These are phyloP conservation scores for Blastobotrys proliferans DNA, from an alignment of 1,139 yeast species.

Conservation along the genomic window DNA sequence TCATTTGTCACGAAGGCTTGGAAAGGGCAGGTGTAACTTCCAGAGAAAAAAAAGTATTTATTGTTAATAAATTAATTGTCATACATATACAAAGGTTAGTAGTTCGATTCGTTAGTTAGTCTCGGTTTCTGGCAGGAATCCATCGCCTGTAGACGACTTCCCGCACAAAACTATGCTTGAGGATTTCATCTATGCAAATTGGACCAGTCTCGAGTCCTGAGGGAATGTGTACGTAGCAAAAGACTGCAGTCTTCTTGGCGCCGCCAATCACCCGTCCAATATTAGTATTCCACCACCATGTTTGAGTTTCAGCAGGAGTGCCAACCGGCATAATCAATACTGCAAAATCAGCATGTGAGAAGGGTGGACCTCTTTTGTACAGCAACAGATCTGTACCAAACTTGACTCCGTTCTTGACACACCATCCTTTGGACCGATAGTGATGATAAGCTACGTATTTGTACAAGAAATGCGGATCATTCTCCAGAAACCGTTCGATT, in stretches of 20 bases:
- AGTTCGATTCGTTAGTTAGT: constrained; percentile 37
- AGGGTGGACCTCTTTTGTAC: constrained; percentile 91
- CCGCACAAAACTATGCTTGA: constrained; percentile 35
- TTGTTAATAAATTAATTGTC: not conserved
- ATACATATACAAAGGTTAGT: not conserved
- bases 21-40: constrained; percentile 38
- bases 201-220: constrained; percentile 14
- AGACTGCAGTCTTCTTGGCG: constrained; percentile 72
- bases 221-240: constrained; percentile 62
- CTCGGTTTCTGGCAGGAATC: constrained; percentile 81
- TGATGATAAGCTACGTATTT: constrained; percentile 80
- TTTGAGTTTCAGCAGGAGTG: constrained; percentile 31
- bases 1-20: constrained; percentile 40
- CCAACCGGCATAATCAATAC: constrained; percentile 44
- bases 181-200: constrained; percentile 9
- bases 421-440: constrained; percentile 89
- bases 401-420: constrained; percentile 86
- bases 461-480: constrained; percentile 25
- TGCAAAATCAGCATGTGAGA: constrained; percentile 88
- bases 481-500: constrained; percentile 15
- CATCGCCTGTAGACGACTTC: constrained; percentile 74
- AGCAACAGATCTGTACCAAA: constrained; percentile 81
- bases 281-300: constrained; percentile 63
- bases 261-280: constrained; percentile 80
- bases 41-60: constrained; percentile 2